Evolutionary conservation across 768 basidiomycete species (phyloP).

Genomic region (Podaxis mareebaensis): DNA sequence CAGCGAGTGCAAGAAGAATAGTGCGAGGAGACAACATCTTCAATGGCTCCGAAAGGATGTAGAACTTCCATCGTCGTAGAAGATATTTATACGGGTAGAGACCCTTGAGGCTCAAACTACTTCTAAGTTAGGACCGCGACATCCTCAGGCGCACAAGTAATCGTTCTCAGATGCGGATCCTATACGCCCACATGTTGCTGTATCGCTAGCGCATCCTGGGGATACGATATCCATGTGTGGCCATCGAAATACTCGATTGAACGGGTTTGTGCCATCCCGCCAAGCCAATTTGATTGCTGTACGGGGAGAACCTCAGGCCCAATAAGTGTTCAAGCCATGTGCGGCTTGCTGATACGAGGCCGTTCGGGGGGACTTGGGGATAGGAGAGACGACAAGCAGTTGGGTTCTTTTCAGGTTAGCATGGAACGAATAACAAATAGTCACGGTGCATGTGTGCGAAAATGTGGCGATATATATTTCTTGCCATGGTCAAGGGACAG

Average conservation of each 20-base stretch:
- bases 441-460: neutral
- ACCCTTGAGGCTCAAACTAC: neutral
- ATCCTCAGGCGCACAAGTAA: neutral
- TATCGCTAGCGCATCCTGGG: neutral
- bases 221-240: neutral
- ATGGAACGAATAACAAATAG: neutral
- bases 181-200: neutral
- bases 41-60: neutral
- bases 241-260: neutral
- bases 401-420: neutral
- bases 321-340: neutral
- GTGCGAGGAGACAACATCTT: neutral
- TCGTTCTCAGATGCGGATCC: neutral
- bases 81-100: neutral
- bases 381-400: neutral
- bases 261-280: neutral
- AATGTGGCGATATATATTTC: conserved; percentile 9
- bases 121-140: neutral
- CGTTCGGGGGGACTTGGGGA: neutral
- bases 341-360: neutral
- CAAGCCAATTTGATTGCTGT: neutral
- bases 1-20: neutral
- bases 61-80: neutral
- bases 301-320: neutral
- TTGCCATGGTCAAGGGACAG: neutral